Percentiles rank a stretch among this genome's conserved stretches.
Conservation (phyloP, 192 early-diverging fungal genomes). For the Cetraspora pellucida region DNA sequence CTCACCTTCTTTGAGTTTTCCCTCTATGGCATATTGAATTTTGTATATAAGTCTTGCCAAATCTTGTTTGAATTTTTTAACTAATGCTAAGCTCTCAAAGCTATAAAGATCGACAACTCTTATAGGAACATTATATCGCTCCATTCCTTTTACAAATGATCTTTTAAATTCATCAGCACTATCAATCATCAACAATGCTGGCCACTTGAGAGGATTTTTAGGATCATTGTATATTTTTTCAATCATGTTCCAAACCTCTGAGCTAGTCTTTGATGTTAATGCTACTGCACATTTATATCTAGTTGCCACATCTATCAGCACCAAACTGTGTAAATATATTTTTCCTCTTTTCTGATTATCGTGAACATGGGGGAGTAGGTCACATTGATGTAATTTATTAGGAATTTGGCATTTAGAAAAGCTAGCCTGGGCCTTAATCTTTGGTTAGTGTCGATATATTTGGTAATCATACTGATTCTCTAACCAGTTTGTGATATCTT, state of each 20-base stretch:
- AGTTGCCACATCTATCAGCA: not conserved
- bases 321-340: not conserved
- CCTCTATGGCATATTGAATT: constrained; percentile 16
- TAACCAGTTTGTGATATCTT: constrained; percentile 20
- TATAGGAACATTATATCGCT: constrained; percentile 25
- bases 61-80: constrained; percentile 7
- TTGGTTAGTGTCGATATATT: constrained; percentile 6
- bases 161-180: not conserved
- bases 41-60: constrained; percentile 3
- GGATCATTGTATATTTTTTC: constrained; percentile 22
- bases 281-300: not conserved
- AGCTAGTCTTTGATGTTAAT: constrained; percentile 25
- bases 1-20: not conserved
- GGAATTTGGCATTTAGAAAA: constrained; percentile 2
- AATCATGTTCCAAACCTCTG: constrained; percentile 10
- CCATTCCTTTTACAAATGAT: constrained; percentile 12
- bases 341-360: not conserved
- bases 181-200: constrained; percentile 23
- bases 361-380: not conserved
- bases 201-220: constrained; percentile 9
- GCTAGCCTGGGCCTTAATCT: constrained; percentile 12
- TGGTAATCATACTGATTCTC: constrained; percentile 23
- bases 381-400: constrained; percentile 17
- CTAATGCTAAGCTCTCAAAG: constrained; percentile 19
- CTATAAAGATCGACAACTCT: constrained; percentile 20